Evolutionary conservation across 345 rosid species (phyloP).

Genomic region (Aegle marmelos): DNA sequence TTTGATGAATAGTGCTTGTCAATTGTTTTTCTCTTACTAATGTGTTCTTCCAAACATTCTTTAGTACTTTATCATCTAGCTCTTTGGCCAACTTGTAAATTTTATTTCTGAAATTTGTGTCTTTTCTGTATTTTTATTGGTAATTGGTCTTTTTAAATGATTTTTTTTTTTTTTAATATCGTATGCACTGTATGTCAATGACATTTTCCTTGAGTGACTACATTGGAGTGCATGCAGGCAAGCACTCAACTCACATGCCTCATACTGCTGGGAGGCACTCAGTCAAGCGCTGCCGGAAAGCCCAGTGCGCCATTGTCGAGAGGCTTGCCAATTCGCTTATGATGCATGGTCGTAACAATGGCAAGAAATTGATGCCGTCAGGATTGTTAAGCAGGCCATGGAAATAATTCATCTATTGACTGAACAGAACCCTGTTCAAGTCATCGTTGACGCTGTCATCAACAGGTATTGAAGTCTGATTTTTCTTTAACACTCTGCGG

Average conservation of each 20-base stretch:
- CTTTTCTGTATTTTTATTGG: neutral
- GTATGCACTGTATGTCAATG: conserved; percentile 43
- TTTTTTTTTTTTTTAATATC: neutral
- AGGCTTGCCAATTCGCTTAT: conserved; percentile 90
- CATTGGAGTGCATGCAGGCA: conserved; percentile 65
- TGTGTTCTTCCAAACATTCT: too few species aligned
- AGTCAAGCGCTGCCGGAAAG: conserved; percentile 86
- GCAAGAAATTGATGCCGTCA: conserved; percentile 84
- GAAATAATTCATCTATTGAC: conserved; percentile 84
- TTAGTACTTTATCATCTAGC: neutral
- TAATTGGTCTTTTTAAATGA: neutral
- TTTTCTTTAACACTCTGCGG: neutral
- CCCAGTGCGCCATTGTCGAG: conserved; percentile 94
- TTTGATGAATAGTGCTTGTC: too few species aligned
- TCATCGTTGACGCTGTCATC: conserved; percentile 81
- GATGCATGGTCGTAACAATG: conserved; percentile 96
- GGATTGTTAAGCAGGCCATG: conserved; percentile 84
- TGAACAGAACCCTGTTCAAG: conserved; percentile 86
- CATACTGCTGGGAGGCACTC: conserved; percentile 97
- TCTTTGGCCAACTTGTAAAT: neutral
- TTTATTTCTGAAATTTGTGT: neutral
- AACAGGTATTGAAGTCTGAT: conserved; percentile 53
- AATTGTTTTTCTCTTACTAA: too few species aligned
- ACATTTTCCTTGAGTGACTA: conserved; percentile 67
- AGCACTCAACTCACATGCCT: conserved; percentile 82